These are phyloP conservation scores for Eragrostis curvula DNA, from an alignment of 176 grass and related monocot genomes.

Conservation along the genomic window DNA sequence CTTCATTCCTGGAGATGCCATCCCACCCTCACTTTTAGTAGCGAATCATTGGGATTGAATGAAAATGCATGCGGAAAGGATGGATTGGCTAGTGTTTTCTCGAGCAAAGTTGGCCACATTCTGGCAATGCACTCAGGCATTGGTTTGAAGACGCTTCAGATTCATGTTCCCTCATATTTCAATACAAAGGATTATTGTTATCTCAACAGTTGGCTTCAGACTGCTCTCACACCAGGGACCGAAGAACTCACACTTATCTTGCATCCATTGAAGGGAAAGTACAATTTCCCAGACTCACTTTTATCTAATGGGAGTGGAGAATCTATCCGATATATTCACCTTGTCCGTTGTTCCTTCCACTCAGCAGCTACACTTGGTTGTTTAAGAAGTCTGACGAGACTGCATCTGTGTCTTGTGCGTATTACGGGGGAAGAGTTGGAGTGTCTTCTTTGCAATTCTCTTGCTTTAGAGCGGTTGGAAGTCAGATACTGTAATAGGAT, in stretches of 20 bases:
- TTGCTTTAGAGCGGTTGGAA: constrained; percentile 12
- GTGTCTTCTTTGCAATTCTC: not conserved
- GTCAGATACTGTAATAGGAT: not conserved
- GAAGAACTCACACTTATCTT: not conserved
- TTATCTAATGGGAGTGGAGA: constrained; percentile 25
- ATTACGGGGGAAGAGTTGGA: not conserved
- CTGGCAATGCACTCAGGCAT: not conserved
- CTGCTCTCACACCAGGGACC: not conserved
- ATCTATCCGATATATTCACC: not conserved
- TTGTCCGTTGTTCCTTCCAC: not conserved
- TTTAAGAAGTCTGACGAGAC: constrained; percentile 3
- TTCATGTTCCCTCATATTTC: not conserved
- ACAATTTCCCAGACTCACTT: constrained; percentile 15
- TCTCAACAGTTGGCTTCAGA: not conserved
- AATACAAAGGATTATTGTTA: not conserved
- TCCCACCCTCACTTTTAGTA: constrained; percentile 1
- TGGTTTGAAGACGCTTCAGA: constrained; percentile 1
- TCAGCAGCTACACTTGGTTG: not conserved
- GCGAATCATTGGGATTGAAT: not conserved
- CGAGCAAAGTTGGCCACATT: not conserved
- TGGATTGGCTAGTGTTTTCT: not conserved
- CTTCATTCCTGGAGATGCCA: constrained; percentile 17
- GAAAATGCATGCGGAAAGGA: not conserved
- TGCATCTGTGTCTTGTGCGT: not conserved
- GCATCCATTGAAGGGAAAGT: not conserved